Evolutionary conservation across 805 yeast genomes (phyloP).

Genomic region (Saccharomycopsis sp.): DNA sequence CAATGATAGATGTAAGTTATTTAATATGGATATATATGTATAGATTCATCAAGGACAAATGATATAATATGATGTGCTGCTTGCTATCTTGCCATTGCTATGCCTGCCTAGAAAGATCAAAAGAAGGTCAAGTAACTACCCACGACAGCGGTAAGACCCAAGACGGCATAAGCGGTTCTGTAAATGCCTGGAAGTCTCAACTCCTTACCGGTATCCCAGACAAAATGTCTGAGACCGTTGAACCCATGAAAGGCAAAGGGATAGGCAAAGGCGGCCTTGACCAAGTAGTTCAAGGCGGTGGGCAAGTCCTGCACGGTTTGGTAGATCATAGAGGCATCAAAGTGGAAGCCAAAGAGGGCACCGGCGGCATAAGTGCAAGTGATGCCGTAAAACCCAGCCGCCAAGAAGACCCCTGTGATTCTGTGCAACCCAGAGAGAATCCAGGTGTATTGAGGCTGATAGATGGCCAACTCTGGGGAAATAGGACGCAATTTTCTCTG

Average conservation of each 20-base stretch:
- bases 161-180: constrained; percentile 80
- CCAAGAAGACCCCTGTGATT: constrained; percentile 78
- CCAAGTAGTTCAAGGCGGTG: constrained; percentile 44
- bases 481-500: constrained; percentile 85
- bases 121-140: constrained; percentile 49
- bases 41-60: not conserved
- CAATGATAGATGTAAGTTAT: no score
- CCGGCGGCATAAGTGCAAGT: constrained; percentile 69
- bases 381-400: constrained; percentile 67
- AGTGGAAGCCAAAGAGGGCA: constrained; percentile 49
- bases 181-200: constrained; percentile 80
- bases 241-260: constrained; percentile 82
- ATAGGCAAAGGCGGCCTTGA: constrained; percentile 64
- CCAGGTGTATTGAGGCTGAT: constrained; percentile 87
- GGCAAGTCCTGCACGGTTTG: constrained; percentile 57
- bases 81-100: not conserved
- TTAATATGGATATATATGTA: no score
- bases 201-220: constrained; percentile 86
- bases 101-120: constrained; percentile 24
- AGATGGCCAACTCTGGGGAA: constrained; percentile 85
- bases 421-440: constrained; percentile 76
- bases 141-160: constrained; percentile 46
- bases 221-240: constrained; percentile 86
- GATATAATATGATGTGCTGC: constrained; percentile 8
- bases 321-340: constrained; percentile 46